phyloP scores from a whole-genome alignment of 2,329 filamentous ascomycete species.

The Aspergillus latus region DNA sequence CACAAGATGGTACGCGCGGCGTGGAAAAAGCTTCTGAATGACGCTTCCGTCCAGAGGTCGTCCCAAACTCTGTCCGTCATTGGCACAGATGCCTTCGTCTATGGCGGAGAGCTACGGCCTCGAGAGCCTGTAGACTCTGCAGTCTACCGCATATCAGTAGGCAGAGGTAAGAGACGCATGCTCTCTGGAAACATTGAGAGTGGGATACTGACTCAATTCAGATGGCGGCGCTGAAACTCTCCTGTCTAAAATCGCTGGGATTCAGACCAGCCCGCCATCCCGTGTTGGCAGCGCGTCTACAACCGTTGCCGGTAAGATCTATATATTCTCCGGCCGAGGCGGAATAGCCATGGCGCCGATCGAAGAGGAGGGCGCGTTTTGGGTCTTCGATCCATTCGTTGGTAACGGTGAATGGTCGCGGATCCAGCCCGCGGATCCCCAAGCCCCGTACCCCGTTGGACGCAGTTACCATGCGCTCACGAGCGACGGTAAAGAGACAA shows the following conservation, averaged over 20 bases:
- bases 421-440: slow-evolving; percentile 56
- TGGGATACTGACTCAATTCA: not conserved
- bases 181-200: not conserved
- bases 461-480: slow-evolving; percentile 70
- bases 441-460: slow-evolving; percentile 56
- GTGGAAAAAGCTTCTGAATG: slow-evolving; percentile 27
- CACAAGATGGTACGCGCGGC: slow-evolving; percentile 12
- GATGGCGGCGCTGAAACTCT: not conserved
- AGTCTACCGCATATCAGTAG: slow-evolving; percentile 65
- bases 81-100: slow-evolving; percentile 63
- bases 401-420: slow-evolving; percentile 58
- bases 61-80: slow-evolving; percentile 69
- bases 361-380: slow-evolving; percentile 71
- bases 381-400: slow-evolving; percentile 69
- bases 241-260: slow-evolving; percentile 30
- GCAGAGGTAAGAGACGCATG: slow-evolving; percentile 13
- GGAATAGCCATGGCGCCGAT: slow-evolving; percentile 68
- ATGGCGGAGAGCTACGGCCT: slow-evolving; percentile 71
- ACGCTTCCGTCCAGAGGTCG: slow-evolving; percentile 53
- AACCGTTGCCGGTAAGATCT: slow-evolving; percentile 68
- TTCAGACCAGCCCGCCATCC: slow-evolving; percentile 51
- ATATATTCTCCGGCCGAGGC: slow-evolving; percentile 77
- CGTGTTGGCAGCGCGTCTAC: slow-evolving; percentile 73
- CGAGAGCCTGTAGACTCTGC: slow-evolving; percentile 70
- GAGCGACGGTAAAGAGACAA: slow-evolving; percentile 62